Conservation (phyloP, 768 basidiomycete species). For the Boletus subcaerulescens region DNA sequence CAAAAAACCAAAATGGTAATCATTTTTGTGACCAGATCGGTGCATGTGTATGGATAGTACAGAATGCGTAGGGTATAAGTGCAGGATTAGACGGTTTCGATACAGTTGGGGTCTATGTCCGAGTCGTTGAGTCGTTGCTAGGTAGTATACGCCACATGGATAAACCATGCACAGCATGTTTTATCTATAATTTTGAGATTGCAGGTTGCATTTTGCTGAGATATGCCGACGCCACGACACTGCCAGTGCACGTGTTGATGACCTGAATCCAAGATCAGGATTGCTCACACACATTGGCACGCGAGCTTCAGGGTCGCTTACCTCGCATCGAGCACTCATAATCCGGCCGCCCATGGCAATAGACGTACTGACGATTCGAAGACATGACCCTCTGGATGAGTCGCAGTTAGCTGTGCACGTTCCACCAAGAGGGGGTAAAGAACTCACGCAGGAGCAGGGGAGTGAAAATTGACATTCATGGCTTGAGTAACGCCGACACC, state of each 20-base stretch:
- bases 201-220: constrained; percentile 73
- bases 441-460: constrained; percentile 61
- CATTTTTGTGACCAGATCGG: not conserved
- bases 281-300: not conserved
- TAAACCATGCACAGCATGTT: constrained; percentile 2
- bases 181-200: constrained; percentile 43
- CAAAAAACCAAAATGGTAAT: constrained; percentile 11
- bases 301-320: constrained; percentile 28
- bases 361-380: constrained; percentile 61
- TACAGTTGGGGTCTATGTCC: constrained; percentile 22
- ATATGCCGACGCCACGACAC: constrained; percentile 62
- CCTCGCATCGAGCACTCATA: constrained; percentile 73
- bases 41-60: constrained; percentile 19
- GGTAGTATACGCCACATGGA: constrained; percentile 5
- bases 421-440: not conserved
- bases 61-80: constrained; percentile 21
- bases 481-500: constrained; percentile 75
- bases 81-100: constrained; percentile 15
- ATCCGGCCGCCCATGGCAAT: constrained; percentile 65
- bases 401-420: constrained; percentile 4
- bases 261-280: constrained; percentile 39
- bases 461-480: constrained; percentile 67
- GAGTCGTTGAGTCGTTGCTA: constrained; percentile 1
- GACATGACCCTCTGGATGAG: constrained; percentile 49
- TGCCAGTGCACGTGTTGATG: constrained; percentile 54